These are phyloP conservation scores for Diaporthe velutina DNA, from an alignment of 2,329 filamentous ascomycete species.

Conservation along the genomic window DNA sequence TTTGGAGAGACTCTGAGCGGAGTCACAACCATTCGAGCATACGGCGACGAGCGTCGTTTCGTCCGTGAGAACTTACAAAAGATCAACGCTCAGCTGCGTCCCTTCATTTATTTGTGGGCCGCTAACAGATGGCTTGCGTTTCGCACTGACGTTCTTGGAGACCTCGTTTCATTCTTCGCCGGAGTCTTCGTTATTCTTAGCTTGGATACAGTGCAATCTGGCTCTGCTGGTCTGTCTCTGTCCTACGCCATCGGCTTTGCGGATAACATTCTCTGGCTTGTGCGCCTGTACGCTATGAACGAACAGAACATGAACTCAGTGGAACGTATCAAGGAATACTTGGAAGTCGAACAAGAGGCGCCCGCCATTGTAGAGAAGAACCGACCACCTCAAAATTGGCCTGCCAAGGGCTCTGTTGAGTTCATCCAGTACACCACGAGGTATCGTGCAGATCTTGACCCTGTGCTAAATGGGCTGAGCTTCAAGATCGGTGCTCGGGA, in stretches of 20 bases:
- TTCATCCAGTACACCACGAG: constrained; percentile 91
- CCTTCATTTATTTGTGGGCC: constrained; percentile 97
- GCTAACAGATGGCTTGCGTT: constrained; percentile 97
- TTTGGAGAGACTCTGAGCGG: constrained; percentile 96
- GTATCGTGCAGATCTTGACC: constrained; percentile 88
- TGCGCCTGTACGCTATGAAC: constrained; percentile 92
- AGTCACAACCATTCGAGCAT: constrained; percentile 96
- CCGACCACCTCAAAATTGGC: constrained; percentile 85
- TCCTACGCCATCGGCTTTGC: constrained; percentile 98
- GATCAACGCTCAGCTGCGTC: constrained; percentile 91
- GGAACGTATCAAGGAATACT: constrained; percentile 96
- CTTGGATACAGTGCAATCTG: constrained; percentile 86
- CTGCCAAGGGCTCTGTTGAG: constrained; percentile 85
- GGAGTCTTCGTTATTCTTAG: constrained; percentile 91
- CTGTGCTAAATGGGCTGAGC: constrained; percentile 84
- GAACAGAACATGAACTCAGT: constrained; percentile 99
- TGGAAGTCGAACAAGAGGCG: constrained; percentile 96
- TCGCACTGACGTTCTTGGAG: constrained; percentile 89
- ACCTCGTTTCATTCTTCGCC: constrained; percentile 92
- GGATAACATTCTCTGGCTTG: constrained; percentile 96
- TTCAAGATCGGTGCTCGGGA: constrained; percentile 90
- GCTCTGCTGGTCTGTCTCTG: constrained; percentile 91
- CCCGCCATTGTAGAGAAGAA: constrained; percentile 81
- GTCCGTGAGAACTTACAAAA: constrained; percentile 89
- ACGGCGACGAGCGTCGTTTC: constrained; percentile 93